A percentile compares a stretch with the other conserved stretches of the same genome.
Evolutionary conservation across 305 asterid genomes (phyloP).

Genomic region (Withania somnifera): DNA sequence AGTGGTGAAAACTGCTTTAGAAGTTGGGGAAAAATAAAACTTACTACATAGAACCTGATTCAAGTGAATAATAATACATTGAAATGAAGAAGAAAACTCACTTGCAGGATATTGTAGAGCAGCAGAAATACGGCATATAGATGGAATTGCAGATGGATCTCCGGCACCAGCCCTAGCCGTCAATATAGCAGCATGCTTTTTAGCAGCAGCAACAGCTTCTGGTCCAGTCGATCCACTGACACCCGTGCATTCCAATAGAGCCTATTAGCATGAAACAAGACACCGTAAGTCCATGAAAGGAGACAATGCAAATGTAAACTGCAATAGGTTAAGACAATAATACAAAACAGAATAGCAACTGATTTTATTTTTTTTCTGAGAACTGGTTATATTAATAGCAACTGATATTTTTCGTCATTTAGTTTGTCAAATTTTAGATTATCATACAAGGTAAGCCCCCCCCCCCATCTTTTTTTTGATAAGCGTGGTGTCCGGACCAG

Average conservation of each 20-base stretch:
- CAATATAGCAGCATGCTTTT: conserved; percentile 72
- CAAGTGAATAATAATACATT: conserved; percentile 4
- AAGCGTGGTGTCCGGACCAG: too few species aligned
- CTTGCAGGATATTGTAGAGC: conserved; percentile 93
- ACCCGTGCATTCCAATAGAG: conserved; percentile 81
- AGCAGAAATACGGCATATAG: conserved; percentile 93
- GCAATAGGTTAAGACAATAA: not conserved
- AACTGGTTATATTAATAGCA: too few species aligned
- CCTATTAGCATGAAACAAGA: conserved; percentile 35
- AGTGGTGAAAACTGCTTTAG: not conserved
- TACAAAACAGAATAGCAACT: not conserved
- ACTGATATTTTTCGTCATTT: not conserved
- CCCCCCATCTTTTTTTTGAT: not conserved
- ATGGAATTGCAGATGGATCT: conserved; percentile 96
- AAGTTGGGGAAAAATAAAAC: not conserved
- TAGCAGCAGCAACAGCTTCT: conserved; percentile 80
- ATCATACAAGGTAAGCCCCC: not conserved
- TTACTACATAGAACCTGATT: not conserved
- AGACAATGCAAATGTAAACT: not conserved
- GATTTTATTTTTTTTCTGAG: too few species aligned
- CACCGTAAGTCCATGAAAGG: not conserved
- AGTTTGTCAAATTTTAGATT: not conserved
- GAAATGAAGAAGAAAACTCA: conserved; percentile 25
- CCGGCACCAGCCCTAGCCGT: conserved; percentile 96
- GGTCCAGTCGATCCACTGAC: conserved; percentile 75